Conservation (phyloP, 2,329 filamentous ascomycete genomes). For the Penicillium sp. region DNA sequence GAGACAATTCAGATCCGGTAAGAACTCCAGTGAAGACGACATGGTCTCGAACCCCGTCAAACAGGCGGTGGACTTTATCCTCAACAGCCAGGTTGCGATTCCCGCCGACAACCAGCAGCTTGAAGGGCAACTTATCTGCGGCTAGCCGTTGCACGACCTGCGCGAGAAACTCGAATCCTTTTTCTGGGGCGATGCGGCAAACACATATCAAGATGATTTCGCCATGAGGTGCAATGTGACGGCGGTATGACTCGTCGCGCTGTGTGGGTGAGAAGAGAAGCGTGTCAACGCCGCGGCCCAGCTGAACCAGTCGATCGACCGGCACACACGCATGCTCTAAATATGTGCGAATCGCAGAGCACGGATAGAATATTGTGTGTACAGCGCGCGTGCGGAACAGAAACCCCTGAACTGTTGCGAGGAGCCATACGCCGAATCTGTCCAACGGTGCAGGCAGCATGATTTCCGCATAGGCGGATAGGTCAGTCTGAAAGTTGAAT, state of each 20-base stretch:
- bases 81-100: constrained; percentile 66
- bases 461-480: constrained; percentile 68
- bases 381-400: constrained; percentile 63
- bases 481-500: no score
- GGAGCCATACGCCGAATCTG: constrained; percentile 60
- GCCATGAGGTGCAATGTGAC: constrained; percentile 58
- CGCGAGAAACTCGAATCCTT: constrained; percentile 68
- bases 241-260: constrained; percentile 54
- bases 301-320: constrained; percentile 56
- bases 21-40: constrained; percentile 68
- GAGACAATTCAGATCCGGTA: constrained; percentile 60
- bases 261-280: constrained; percentile 58
- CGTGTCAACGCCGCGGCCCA: constrained; percentile 67
- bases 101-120: constrained; percentile 66
- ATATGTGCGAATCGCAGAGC: constrained; percentile 62
- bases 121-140: constrained; percentile 58
- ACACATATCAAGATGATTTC: constrained; percentile 67
- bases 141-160: constrained; percentile 57
- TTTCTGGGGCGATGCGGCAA: constrained; percentile 67
- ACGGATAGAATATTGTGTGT: constrained; percentile 69
- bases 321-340: constrained; percentile 59
- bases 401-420: constrained; percentile 64
- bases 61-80: constrained; percentile 60
- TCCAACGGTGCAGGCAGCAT: constrained; percentile 66
- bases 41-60: constrained; percentile 54